Percentiles rank a stretch among this genome's conserved stretches.
Evolutionary conservation across 345 rosid genomes (phyloP).

Genomic region (Schrenkiella parvula): DNA sequence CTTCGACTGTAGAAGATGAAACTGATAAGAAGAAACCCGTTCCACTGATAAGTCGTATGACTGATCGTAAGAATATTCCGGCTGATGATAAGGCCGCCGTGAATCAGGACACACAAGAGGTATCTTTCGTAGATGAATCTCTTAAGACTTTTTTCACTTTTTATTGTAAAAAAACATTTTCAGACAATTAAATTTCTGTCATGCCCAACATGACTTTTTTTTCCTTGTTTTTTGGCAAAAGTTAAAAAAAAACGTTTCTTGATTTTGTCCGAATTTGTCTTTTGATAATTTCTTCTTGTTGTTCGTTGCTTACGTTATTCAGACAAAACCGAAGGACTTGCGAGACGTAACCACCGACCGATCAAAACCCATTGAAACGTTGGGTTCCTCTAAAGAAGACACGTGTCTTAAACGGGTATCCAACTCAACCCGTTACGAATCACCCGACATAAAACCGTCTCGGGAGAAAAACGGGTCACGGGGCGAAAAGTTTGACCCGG

Average conservation of each 20-base stretch:
- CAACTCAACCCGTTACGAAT: constrained; percentile 14
- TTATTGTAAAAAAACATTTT: background rate
- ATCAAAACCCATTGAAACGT: constrained; percentile 12
- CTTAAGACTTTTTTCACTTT: background rate
- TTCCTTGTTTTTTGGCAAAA: background rate
- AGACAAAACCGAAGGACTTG: constrained; percentile 28
- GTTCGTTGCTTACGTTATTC: background rate
- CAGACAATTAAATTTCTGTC: background rate
- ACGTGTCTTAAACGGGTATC: constrained; percentile 22
- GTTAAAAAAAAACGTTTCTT: background rate
- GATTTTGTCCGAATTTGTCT: too few species aligned
- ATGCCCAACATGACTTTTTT: background rate
- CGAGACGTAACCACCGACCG: constrained; percentile 28
- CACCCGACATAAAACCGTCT: constrained; percentile 30
- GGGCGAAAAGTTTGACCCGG: constrained; percentile 34
- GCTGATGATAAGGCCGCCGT: constrained; percentile 5
- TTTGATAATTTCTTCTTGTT: background rate
- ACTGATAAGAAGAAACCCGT: constrained; percentile 15
- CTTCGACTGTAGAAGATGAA: background rate
- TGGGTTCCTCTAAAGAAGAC: constrained; percentile 6
- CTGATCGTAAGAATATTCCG: constrained; percentile 25
- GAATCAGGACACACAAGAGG: constrained; percentile 20
- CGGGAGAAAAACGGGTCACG: constrained; percentile 30
- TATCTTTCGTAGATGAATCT: background rate
- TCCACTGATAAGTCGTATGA: constrained; percentile 20